Percentiles rank a stretch among this genome's conserved stretches.
Evolutionary conservation across 208 protist genomes (phyloP).

Genomic region (Trypanosoma melophagium): DNA sequence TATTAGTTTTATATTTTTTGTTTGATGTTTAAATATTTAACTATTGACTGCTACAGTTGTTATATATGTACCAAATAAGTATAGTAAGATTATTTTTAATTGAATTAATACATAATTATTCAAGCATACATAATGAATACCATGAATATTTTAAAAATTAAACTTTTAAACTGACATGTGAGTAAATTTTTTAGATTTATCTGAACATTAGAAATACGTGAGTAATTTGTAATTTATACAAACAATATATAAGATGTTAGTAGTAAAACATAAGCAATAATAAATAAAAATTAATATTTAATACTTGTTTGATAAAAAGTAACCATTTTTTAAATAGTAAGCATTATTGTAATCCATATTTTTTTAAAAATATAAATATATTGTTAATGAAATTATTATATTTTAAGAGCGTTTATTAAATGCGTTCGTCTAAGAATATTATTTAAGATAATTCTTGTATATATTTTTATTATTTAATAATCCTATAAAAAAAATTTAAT

Average conservation of each 20-base stretch:
- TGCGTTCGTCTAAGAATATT: slow-evolving; percentile 70
- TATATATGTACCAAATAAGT: slow-evolving; percentile 72
- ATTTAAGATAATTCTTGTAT: slow-evolving; percentile 85
- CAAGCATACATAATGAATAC: slow-evolving; percentile 41
- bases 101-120: slow-evolving; percentile 74
- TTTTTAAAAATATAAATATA: slow-evolving; percentile 65
- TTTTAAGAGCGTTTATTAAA: slow-evolving; percentile 84
- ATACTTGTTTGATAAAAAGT: slow-evolving; percentile 51
- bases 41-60: slow-evolving; percentile 65
- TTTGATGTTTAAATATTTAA: slow-evolving; percentile 80
- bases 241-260: slow-evolving; percentile 31
- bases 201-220: slow-evolving; percentile 56
- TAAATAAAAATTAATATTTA: slow-evolving; percentile 41
- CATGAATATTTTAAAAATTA: slow-evolving; percentile 59
- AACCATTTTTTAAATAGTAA: slow-evolving; percentile 35
- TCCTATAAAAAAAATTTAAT: slow-evolving; percentile 37
- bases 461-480: slow-evolving; percentile 58
- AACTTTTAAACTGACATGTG: slow-evolving; percentile 25
- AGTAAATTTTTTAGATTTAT: slow-evolving; percentile 21
- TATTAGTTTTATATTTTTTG: slow-evolving; percentile 34
- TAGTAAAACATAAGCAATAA: slow-evolving; percentile 33
- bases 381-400: slow-evolving; percentile 71
- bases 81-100: slow-evolving; percentile 76
- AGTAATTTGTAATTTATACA: slow-evolving; percentile 38
- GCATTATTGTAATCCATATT: slow-evolving; percentile 53